A percentile compares a stretch with the other conserved stretches of the same genome.
phyloP scores from a whole-genome alignment of 2,329 filamentous ascomycete genomes.

The Talaromyces albobiverticillius region DNA sequence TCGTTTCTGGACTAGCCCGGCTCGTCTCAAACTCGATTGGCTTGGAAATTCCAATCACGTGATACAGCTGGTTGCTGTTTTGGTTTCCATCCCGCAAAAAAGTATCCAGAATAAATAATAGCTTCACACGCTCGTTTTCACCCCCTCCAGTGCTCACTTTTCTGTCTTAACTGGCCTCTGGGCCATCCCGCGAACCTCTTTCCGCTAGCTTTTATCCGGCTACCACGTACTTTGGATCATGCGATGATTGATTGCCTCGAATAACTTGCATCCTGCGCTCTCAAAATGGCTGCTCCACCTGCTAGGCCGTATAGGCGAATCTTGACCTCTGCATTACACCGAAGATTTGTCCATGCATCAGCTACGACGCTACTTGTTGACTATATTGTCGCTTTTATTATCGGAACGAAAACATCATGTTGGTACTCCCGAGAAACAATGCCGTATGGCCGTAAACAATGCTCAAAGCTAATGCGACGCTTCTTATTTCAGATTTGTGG shows the following conservation, averaged over 20 bases:
- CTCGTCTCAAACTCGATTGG: background rate
- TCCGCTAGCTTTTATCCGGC: background rate
- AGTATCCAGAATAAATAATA: constrained; percentile 11
- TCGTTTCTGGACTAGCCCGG: background rate
- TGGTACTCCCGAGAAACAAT: constrained; percentile 32
- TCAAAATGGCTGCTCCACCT: constrained; percentile 35
- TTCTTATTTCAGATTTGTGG: constrained; percentile 64
- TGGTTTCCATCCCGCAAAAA: constrained; percentile 16
- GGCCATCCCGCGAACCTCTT: background rate
- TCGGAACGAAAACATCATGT: constrained; percentile 70
- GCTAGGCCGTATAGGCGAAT: constrained; percentile 74
- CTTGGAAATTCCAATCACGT: constrained; percentile 1
- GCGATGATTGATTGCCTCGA: constrained; percentile 7
- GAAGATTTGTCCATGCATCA: constrained; percentile 78
- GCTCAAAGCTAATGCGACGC: background rate
- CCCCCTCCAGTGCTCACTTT: background rate
- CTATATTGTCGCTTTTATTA: constrained; percentile 67
- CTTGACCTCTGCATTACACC: constrained; percentile 81
- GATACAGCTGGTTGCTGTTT: constrained; percentile 16
- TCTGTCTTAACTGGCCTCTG: background rate
- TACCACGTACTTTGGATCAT: background rate
- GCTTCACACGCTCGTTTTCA: constrained; percentile 11
- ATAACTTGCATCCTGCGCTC: constrained; percentile 12
- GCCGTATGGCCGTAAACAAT: background rate
- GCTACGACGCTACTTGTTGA: constrained; percentile 67